Conservation (phyloP, 108 stramenopile species). For the Skeletonema marinoi region DNA sequence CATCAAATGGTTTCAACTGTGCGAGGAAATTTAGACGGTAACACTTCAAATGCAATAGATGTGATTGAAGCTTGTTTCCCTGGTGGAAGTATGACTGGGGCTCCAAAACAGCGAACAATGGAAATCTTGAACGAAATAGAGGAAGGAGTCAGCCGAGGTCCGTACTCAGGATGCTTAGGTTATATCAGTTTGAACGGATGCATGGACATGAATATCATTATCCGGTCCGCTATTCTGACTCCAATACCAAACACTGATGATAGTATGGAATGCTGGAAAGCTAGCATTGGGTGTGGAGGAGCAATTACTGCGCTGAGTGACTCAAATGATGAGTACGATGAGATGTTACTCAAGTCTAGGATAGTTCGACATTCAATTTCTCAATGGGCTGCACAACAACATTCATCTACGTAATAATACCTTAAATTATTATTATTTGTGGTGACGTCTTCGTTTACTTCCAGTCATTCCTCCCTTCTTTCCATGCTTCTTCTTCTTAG, state of each 20-base stretch:
- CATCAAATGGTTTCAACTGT: slow-evolving; percentile 97
- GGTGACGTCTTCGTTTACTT: slow-evolving; percentile 71
- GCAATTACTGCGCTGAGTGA: slow-evolving; percentile 94
- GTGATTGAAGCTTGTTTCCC: slow-evolving; percentile 93
- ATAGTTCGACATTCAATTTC: slow-evolving; percentile 72
- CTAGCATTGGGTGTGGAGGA: slow-evolving; percentile 92
- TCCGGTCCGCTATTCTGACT: slow-evolving; percentile 91
- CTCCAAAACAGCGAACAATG: slow-evolving; percentile 94
- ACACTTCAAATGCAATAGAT: slow-evolving; percentile 64
- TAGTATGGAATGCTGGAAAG: slow-evolving; percentile 46
- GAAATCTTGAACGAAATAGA: slow-evolving; percentile 90
- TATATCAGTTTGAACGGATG: slow-evolving; percentile 85
- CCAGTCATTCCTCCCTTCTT: slow-evolving; percentile 86
- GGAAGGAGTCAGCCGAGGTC: slow-evolving; percentile 72
- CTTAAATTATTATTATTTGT: slow-evolving; percentile 44
- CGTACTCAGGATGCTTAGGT: slow-evolving; percentile 93
- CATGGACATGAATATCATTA: slow-evolving; percentile 95
- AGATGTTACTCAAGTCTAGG: slow-evolving; percentile 90
- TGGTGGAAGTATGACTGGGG: slow-evolving; percentile 98
- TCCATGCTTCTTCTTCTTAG: slow-evolving; percentile 80
- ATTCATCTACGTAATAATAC: neutral
- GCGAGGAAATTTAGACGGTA: slow-evolving; percentile 66
- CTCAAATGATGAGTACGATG: slow-evolving; percentile 89
- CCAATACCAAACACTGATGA: slow-evolving; percentile 25
- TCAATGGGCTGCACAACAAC: slow-evolving; percentile 44